A percentile compares a stretch with the other conserved stretches of the same genome.
Conservation (phyloP, 768 basidiomycete genomes). For the Suillus lakei region DNA sequence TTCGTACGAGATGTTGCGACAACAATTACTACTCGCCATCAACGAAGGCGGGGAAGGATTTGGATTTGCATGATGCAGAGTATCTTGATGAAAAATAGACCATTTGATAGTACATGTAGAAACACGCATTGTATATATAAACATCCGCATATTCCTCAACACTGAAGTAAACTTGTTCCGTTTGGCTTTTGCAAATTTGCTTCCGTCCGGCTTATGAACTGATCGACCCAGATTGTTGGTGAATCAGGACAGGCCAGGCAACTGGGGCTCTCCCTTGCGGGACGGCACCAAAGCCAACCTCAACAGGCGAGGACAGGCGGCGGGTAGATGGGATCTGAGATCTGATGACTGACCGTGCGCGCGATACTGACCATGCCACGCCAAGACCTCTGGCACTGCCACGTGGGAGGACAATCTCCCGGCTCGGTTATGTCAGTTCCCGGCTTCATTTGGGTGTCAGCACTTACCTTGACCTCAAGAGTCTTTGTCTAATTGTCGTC, state of each 20-base stretch:
- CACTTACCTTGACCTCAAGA: neutral
- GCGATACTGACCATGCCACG: too few relatives aligned
- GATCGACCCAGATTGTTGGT: neutral
- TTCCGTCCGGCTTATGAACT: neutral
- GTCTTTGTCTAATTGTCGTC: neutral
- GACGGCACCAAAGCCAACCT: too few relatives aligned
- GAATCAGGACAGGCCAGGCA: too few relatives aligned
- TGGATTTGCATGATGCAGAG: conserved; percentile 64
- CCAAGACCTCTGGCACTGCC: too few relatives aligned
- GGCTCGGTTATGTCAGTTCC: neutral
- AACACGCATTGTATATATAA: conserved; percentile 40
- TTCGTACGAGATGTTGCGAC: conserved; percentile 95
- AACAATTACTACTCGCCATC: conserved; percentile 88
- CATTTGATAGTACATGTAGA: conserved; percentile 33
- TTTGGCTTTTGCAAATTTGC: neutral
- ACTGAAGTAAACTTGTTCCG: neutral
- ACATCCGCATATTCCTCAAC: conserved; percentile 21
- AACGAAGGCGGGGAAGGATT: conserved; percentile 97
- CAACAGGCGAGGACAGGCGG: neutral
- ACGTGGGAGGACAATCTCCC: too few relatives aligned
- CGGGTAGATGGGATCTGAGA: neutral
- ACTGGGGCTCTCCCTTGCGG: neutral
- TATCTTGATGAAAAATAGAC: conserved; percentile 4
- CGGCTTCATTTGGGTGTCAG: neutral
- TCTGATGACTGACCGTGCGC: too few relatives aligned